phyloP scores from a whole-genome alignment of 2,329 filamentous ascomycete genomes.

The Fusarium robinianum region DNA sequence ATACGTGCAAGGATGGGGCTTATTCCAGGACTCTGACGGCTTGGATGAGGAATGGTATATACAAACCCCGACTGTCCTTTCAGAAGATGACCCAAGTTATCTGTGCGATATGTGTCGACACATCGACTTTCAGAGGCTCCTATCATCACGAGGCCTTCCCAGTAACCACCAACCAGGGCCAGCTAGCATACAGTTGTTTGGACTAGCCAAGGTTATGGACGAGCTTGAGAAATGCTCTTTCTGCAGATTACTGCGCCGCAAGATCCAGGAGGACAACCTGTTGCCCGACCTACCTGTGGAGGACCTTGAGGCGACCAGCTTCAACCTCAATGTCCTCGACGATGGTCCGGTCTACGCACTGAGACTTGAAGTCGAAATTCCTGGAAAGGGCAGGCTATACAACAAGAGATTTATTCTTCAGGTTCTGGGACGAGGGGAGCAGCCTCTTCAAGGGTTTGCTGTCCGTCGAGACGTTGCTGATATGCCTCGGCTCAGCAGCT shows the following conservation, averaged over 20 bases:
- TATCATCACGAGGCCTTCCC: conserved; percentile 7
- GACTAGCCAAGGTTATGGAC: conserved; percentile 5
- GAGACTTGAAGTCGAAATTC: conserved; percentile 11
- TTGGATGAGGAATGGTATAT: conserved; percentile 22
- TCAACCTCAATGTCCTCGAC: conserved; percentile 7
- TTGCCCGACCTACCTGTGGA: not conserved
- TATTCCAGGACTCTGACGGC: conserved; percentile 10
- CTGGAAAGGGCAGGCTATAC: not conserved
- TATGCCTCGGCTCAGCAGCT: not conserved
- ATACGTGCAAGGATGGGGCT: conserved; percentile 9
- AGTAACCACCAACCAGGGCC: conserved; percentile 13
- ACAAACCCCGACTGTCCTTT: not conserved
- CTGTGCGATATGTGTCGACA: conserved; percentile 18
- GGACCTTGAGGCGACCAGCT: not conserved
- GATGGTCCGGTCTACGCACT: not conserved
- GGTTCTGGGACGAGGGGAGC: not conserved
- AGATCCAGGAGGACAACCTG: not conserved
- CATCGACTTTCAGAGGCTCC: conserved; percentile 9
- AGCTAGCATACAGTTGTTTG: conserved; percentile 5
- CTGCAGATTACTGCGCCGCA: conserved; percentile 7
- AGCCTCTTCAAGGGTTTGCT: conserved; percentile 4
- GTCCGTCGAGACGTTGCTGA: conserved; percentile 4
- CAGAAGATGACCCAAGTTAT: conserved; percentile 1
- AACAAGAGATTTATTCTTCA: conserved; percentile 3
- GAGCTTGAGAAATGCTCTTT: conserved; percentile 1